Evolutionary conservation across 352 stramenopile species (phyloP), one percentile per base, ranked within the genome.

Genomic region (Globisporangium recalcitrans): DNA sequence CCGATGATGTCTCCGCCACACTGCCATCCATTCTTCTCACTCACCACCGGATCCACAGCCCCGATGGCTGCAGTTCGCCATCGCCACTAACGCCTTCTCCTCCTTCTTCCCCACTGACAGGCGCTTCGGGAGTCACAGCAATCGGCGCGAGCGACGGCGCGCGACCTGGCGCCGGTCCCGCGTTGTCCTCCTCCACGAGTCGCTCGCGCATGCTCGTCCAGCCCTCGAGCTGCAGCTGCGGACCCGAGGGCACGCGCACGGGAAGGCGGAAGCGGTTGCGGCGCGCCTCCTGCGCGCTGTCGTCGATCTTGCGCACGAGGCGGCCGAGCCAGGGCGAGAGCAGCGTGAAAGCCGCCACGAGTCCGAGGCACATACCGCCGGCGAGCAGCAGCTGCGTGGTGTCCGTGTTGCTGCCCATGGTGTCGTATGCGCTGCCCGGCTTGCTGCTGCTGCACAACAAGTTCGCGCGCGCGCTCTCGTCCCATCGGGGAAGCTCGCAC

Each of bases 201-300:
- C 52, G 56, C 62, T 68, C 54, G 38, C 55, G 62, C 62, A 68
- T 68, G 21, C 55, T 22, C 16, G 36, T 68, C 62, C 62, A 68
- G 46, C 62, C 62, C 5, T 40, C 40, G 21, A 68, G 62, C 24
- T 48, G n/a, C 19, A 68, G 47, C 24, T 58, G 55, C 16, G 62
- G 54, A 8, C 62, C 62, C 19, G 60, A 49, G 16, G 42, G 60
- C 14, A 55, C 22, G 11, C 61, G 61, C 44, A 52, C 38, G 0
- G 61, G 61, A 4, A 62, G n/a, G 0, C 52, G 61, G 21, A 62
- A 56, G 19, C 47, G 21, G 3, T 32, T 55, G 3, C 47, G 52
- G 3, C 24, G 61, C 16, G 11, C 0, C 8, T 21, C 27, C 9
- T 49, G 27, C 7, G 14, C 31, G 24, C n/a, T 57, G 22, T 27